These are phyloP conservation scores for Bryoglossum gracile DNA, from an alignment of 495 filamentous ascomycete species.

Conservation along the genomic window DNA sequence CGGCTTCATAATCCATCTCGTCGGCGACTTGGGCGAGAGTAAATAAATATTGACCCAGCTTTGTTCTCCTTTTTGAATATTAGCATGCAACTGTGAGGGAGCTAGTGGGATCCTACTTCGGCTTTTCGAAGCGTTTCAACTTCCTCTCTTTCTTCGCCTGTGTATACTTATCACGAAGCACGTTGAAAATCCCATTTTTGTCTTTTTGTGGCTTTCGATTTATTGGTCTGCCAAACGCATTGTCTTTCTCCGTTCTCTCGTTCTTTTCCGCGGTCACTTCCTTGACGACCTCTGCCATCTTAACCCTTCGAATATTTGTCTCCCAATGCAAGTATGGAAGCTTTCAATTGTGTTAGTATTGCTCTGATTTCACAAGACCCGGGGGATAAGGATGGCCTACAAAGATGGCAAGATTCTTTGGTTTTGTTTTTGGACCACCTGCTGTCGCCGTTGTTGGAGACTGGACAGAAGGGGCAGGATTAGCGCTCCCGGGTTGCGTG, in stretches of 20 bases:
- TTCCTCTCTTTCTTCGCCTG: not conserved
- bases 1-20: constrained; percentile 35
- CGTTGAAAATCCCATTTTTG: not conserved
- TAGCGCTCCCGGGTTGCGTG: not conserved
- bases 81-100: too few species aligned
- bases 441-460: too few species aligned
- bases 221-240: not conserved
- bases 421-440: not conserved
- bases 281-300: constrained; percentile 15
- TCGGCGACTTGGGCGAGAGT: constrained; percentile 33
- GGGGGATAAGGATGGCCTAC: not conserved
- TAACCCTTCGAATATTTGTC: constrained; percentile 10
- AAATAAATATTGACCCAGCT: constrained; percentile 23
- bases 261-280: constrained; percentile 3
- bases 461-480: not conserved
- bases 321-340: constrained; percentile 23
- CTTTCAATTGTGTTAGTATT: not conserved
- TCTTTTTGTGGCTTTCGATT: not conserved
- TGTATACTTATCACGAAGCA: too few species aligned
- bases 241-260: not conserved
- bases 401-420: constrained; percentile 14
- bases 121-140: not conserved
- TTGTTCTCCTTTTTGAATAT: not conserved
- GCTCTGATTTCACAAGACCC: too few species aligned
- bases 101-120: too few species aligned